Conservation (phyloP, 495 filamentous ascomycete species). For the Penicillium antarcticum region DNA sequence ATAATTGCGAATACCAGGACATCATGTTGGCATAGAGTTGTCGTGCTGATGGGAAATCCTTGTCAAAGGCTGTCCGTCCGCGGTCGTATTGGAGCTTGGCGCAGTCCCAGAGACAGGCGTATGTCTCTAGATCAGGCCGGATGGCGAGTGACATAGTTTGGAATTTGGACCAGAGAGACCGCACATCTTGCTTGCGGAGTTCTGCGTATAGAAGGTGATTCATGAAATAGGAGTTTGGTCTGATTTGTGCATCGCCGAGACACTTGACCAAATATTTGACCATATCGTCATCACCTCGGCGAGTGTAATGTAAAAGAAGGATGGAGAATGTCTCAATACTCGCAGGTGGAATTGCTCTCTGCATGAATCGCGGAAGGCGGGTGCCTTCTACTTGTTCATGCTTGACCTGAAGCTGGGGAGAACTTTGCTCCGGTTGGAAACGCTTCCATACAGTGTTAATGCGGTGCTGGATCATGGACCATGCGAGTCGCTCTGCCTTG, state of each 20-base stretch:
- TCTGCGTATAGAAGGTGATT: conserved; percentile 67
- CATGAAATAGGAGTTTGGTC: conserved; percentile 66
- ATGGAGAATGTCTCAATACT: conserved; percentile 75
- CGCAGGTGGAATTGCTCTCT: conserved; percentile 51
- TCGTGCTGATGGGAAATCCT: conserved; percentile 46
- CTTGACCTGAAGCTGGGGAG: conserved; percentile 20
- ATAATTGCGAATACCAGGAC: conserved; percentile 41
- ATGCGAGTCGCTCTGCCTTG: conserved; percentile 68
- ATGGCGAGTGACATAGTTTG: conserved; percentile 42
- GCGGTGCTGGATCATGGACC: conserved; percentile 70
- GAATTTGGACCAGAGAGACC: conserved; percentile 55
- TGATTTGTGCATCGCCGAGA: conserved; percentile 56
- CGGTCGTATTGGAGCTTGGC: conserved; percentile 52
- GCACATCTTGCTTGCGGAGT: conserved; percentile 50
- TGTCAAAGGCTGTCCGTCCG: conserved; percentile 30
- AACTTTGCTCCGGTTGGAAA: conserved; percentile 16
- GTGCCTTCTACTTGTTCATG: conserved; percentile 10
- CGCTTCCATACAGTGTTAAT: conserved; percentile 54
- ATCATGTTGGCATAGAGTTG: conserved; percentile 62
- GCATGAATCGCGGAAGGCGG: conserved; percentile 34
- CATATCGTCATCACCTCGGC: conserved; percentile 53
- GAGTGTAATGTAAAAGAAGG: conserved; percentile 67
- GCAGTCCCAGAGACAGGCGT: conserved; percentile 62
- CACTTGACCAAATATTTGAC: conserved; percentile 55
- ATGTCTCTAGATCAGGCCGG: conserved; percentile 65